Conservation (phyloP, 768 basidiomycete genomes). For the Russula sp. region DNA sequence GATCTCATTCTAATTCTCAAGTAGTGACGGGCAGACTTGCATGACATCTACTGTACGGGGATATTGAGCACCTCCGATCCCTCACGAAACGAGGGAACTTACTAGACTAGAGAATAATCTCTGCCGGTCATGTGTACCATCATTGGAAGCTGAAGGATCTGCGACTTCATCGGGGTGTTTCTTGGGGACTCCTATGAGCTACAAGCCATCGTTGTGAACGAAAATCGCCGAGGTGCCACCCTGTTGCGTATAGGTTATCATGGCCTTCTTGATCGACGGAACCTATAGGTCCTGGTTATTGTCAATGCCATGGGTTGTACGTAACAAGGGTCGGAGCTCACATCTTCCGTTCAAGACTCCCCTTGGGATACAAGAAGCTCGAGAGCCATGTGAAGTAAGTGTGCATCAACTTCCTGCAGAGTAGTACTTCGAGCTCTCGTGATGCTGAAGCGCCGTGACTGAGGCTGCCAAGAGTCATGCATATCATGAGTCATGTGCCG, state of each 20-base stretch:
- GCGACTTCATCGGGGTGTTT: constrained; percentile 62
- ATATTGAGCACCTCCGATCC: no score
- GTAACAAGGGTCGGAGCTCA: constrained; percentile 33
- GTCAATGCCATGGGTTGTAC: not conserved
- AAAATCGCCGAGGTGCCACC: constrained; percentile 76
- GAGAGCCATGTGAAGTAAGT: constrained; percentile 67
- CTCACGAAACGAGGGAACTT: no score
- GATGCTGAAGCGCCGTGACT: constrained; percentile 79
- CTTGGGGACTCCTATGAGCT: constrained; percentile 41
- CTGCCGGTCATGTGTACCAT: no score
- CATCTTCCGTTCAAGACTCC: constrained; percentile 76
- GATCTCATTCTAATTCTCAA: constrained; percentile 91
- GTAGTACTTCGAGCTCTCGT: constrained; percentile 80
- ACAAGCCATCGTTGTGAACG: constrained; percentile 79
- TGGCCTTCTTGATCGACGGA: constrained; percentile 72
- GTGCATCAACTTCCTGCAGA: constrained; percentile 60
- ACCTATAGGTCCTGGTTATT: constrained; percentile 57
- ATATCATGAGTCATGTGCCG: not conserved
- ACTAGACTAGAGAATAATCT: constrained; percentile 46
- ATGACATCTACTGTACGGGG: no score
- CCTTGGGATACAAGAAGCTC: constrained; percentile 86
- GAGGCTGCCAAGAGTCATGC: constrained; percentile 40
- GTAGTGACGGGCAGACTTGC: constrained; percentile 55
- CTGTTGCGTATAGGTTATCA: constrained; percentile 89
- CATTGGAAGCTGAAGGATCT: no score